Conservation (phyloP, 129 eudicot genomes). For the Helianthus tuberosus region DNA sequence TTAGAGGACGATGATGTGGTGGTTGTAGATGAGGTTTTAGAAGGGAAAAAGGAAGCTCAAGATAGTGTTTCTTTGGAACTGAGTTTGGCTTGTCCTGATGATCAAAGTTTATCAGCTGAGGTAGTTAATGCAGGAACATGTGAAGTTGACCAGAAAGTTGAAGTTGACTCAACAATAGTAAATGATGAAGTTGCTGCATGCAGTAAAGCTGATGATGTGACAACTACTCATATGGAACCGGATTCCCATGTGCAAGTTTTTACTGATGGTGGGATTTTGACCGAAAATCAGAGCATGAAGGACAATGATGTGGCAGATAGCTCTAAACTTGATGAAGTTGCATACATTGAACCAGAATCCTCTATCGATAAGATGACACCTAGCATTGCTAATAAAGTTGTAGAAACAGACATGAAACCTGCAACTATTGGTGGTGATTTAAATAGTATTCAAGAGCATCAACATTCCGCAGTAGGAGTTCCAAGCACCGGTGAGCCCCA, state of each 20-base stretch:
- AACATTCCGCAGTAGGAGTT: constrained; percentile 20
- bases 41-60: constrained; percentile 30
- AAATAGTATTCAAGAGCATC: constrained; percentile 1
- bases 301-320: constrained; percentile 2
- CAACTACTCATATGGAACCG: neutral
- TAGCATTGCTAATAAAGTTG: neutral
- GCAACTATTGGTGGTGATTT: neutral
- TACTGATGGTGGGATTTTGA: constrained; percentile 10
- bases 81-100: constrained; percentile 8
- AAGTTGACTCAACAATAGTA: constrained; percentile 10
- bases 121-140: neutral
- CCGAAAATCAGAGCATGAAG: constrained; percentile 10
- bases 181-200: neutral
- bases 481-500: neutral
- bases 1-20: constrained; percentile 28
- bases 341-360: constrained; percentile 4
- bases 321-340: constrained; percentile 17
- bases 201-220: neutral
- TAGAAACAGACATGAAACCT: constrained; percentile 13
- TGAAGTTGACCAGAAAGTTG: constrained; percentile 16
- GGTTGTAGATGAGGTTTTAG: constrained; percentile 28
- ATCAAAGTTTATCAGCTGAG: constrained; percentile 20
- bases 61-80: constrained; percentile 23
- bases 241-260: neutral
- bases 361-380: constrained; percentile 1